phyloP scores from a whole-genome alignment of 495 filamentous ascomycete species.

The Penicillium argentinense region DNA sequence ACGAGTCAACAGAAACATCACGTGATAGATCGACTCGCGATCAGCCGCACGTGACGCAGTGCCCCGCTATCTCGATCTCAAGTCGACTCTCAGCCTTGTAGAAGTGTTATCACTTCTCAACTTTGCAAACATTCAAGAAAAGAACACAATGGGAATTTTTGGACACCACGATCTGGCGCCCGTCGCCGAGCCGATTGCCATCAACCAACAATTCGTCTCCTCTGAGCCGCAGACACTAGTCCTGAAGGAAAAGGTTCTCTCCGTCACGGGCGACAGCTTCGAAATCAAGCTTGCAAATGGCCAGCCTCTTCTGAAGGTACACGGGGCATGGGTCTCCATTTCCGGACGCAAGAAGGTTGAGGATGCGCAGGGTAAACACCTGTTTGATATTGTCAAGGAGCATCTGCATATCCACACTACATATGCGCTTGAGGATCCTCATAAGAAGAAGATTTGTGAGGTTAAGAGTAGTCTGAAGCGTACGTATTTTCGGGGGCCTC shows the following conservation, averaged over 20 bases:
- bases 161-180: too few species aligned
- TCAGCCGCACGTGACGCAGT: too few species aligned
- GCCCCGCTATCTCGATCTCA: too few species aligned
- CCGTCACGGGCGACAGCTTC: slow-evolving; percentile 57
- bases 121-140: too few species aligned
- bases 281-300: slow-evolving; percentile 48
- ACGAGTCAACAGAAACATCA: too few species aligned
- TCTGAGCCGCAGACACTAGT: slow-evolving; percentile 46
- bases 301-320: slow-evolving; percentile 49
- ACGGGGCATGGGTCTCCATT: slow-evolving; percentile 43
- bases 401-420: slow-evolving; percentile 50
- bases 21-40: too few species aligned
- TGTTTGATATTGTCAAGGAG: slow-evolving; percentile 55
- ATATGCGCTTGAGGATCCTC: slow-evolving; percentile 40
- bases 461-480: slow-evolving; percentile 50
- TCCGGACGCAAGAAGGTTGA: slow-evolving; percentile 47
- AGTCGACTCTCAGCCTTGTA: too few species aligned
- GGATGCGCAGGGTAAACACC: slow-evolving; percentile 44
- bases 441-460: slow-evolving; percentile 45
- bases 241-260: slow-evolving; percentile 56
- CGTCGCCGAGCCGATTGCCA: too few species aligned
- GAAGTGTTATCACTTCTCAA: too few species aligned
- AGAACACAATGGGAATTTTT: too few species aligned
- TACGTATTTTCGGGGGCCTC: slow-evolving; percentile 28
- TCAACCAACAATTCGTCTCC: slow-evolving; percentile 48